Conservation (phyloP, 1,139 yeast species). For the Zygosaccharomyces pseudobailii region DNA sequence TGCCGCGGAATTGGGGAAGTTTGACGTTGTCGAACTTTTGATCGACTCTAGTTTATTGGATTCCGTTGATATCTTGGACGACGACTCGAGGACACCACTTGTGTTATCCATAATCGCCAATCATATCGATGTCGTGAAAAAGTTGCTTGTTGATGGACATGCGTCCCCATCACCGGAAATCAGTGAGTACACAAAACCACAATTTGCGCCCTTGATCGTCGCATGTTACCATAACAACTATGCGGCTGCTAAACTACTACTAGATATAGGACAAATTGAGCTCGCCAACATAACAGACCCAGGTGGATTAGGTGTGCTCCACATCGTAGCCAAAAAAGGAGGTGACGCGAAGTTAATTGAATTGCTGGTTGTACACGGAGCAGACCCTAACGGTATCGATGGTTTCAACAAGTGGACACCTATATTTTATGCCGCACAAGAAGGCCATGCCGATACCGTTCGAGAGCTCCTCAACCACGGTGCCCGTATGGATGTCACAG, state of each 20-base stretch:
- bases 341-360: slow-evolving; percentile 71
- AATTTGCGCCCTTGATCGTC: slow-evolving; percentile 77
- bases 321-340: slow-evolving; percentile 72
- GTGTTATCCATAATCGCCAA: slow-evolving; percentile 71
- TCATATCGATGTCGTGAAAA: slow-evolving; percentile 50
- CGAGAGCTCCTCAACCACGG: slow-evolving; percentile 61
- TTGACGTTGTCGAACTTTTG: slow-evolving; percentile 49
- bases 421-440: slow-evolving; percentile 81
- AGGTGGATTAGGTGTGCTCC: slow-evolving; percentile 84
- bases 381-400: slow-evolving; percentile 74
- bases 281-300: slow-evolving; percentile 57
- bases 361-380: slow-evolving; percentile 65
- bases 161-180: slow-evolving; percentile 51
- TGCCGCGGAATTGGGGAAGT: slow-evolving; percentile 67
- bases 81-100: slow-evolving; percentile 75
- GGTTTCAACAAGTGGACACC: slow-evolving; percentile 93
- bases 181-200: slow-evolving; percentile 49
- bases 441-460: slow-evolving; percentile 73
- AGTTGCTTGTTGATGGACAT: slow-evolving; percentile 38
- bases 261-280: slow-evolving; percentile 36
- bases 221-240: slow-evolving; percentile 86
- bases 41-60: slow-evolving; percentile 25
- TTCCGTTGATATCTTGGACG: slow-evolving; percentile 50
- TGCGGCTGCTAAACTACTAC: slow-evolving; percentile 60
- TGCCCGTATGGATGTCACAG: slow-evolving; percentile 68